These are phyloP conservation scores for Boletus eberwhitei DNA, from an alignment of 768 basidiomycete genomes.

Conservation along the genomic window DNA sequence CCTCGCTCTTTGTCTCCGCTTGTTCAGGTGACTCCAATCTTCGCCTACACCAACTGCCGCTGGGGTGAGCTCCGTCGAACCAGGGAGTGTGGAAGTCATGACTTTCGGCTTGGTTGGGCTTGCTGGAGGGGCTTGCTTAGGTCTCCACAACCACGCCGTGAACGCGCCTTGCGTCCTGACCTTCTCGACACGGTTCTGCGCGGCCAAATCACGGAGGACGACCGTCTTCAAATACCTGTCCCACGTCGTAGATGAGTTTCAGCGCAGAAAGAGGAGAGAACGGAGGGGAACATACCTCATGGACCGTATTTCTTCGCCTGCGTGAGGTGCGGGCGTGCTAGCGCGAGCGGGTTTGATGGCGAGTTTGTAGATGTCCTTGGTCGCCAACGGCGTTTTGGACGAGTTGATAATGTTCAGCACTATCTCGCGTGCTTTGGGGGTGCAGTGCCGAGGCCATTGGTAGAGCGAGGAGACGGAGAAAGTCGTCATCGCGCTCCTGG, in stretches of 20 bases:
- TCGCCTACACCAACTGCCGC: slow-evolving; percentile 33
- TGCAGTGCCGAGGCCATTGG: slow-evolving; percentile 23
- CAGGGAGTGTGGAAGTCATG: neutral
- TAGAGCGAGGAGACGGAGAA: slow-evolving; percentile 20
- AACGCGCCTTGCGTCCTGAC: slow-evolving; percentile 32
- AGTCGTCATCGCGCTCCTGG: slow-evolving; percentile 2
- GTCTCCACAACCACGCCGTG: slow-evolving; percentile 43
- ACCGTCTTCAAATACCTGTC: slow-evolving; percentile 53
- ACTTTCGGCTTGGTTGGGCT: neutral
- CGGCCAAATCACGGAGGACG: slow-evolving; percentile 47
- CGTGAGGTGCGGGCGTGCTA: slow-evolving; percentile 34
- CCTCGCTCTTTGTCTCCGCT: slow-evolving; percentile 47
- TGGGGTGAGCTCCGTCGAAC: slow-evolving; percentile 14
- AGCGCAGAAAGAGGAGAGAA: neutral
- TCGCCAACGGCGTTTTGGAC: slow-evolving; percentile 22
- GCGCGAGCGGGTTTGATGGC: slow-evolving; percentile 13
- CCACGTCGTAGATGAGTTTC: neutral
- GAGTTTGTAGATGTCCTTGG: slow-evolving; percentile 27
- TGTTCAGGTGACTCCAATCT: slow-evolving; percentile 58
- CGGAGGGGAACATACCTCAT: slow-evolving; percentile 38
- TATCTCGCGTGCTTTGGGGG: slow-evolving; percentile 19
- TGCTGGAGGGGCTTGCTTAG: neutral
- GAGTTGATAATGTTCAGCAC: slow-evolving; percentile 21
- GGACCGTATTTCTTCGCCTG: slow-evolving; percentile 52
- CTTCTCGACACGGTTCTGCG: slow-evolving; percentile 41